Percentiles rank a stretch among this genome's conserved stretches.
Conservation (phyloP, 2,329 filamentous ascomycete genomes). For the Alternaria panax region DNA sequence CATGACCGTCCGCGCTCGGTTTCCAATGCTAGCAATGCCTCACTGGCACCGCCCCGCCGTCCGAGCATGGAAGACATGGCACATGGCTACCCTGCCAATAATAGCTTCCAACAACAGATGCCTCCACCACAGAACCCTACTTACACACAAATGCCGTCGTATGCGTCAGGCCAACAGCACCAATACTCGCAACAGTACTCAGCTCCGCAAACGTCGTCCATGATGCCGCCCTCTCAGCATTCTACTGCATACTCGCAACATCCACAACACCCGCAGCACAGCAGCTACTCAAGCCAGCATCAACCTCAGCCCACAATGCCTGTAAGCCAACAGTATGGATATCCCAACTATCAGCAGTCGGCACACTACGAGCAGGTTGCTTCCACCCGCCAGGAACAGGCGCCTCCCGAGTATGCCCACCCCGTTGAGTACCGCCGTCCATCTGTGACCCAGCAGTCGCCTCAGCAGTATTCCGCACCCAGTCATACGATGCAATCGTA, state of each 20-base stretch:
- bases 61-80: slow-evolving; percentile 56
- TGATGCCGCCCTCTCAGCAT: slow-evolving; percentile 50
- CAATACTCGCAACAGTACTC: slow-evolving; percentile 46
- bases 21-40: slow-evolving; percentile 63
- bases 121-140: slow-evolving; percentile 50
- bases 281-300: slow-evolving; percentile 41
- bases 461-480: slow-evolving; percentile 47
- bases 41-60: slow-evolving; percentile 50
- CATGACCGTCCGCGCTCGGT: slow-evolving; percentile 65
- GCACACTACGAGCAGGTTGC: slow-evolving; percentile 49
- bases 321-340: slow-evolving; percentile 52
- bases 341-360: slow-evolving; percentile 47
- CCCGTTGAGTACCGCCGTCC: slow-evolving; percentile 52
- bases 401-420: slow-evolving; percentile 48
- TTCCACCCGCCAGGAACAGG: slow-evolving; percentile 47
- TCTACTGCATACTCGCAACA: slow-evolving; percentile 41
- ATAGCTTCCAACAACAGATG: slow-evolving; percentile 50
- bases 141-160: slow-evolving; percentile 51
- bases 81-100: slow-evolving; percentile 49
- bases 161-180: slow-evolving; percentile 43
- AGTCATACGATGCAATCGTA: slow-evolving; percentile 47
- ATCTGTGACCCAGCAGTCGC: slow-evolving; percentile 44
- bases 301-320: slow-evolving; percentile 36
- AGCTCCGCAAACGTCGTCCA: slow-evolving; percentile 41
- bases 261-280: slow-evolving; percentile 37